Evolutionary conservation across 176 grass and related monocot genomes (phyloP).

Genomic region (Carex myosuroides): DNA sequence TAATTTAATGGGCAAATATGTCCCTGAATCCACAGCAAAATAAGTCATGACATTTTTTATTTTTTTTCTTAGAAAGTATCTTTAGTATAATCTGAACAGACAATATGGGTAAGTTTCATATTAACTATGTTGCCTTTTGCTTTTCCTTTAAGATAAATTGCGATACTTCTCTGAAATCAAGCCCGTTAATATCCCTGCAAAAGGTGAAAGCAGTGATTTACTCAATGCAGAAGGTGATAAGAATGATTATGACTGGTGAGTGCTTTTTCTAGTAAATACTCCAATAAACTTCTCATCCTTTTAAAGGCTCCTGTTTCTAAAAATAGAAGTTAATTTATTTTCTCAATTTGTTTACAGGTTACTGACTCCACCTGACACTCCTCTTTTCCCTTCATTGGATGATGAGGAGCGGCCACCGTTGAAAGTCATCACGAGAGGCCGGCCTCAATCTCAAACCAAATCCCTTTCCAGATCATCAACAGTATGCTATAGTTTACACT

Average conservation of each 20-base stretch:
- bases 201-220: slow-evolving; percentile 61
- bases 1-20: slow-evolving; percentile 1
- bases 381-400: slow-evolving; percentile 88
- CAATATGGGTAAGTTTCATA: slow-evolving; percentile 3
- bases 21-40: not conserved
- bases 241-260: slow-evolving; percentile 97
- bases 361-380: slow-evolving; percentile 87
- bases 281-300: slow-evolving; percentile 1
- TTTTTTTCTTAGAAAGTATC: slow-evolving; percentile 2
- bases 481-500: slow-evolving; percentile 23
- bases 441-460: slow-evolving; percentile 54
- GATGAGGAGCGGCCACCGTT: slow-evolving; percentile 30
- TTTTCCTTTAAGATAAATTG: slow-evolving; percentile 65
- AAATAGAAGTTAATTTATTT: slow-evolving; percentile 18
- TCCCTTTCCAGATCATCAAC: slow-evolving; percentile 57
- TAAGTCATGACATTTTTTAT: not conserved
- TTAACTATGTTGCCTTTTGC: slow-evolving; percentile 14
- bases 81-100: slow-evolving; percentile 7
- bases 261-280: slow-evolving; percentile 12
- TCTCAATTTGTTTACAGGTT: slow-evolving; percentile 40
- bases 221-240: slow-evolving; percentile 74
- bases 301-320: slow-evolving; percentile 11
- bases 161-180: slow-evolving; percentile 65
- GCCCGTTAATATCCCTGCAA: slow-evolving; percentile 53
- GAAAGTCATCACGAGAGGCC: slow-evolving; percentile 56